Evolutionary conservation across 2,329 filamentous ascomycete species (phyloP).

Genomic region (Plenodomus lindquistii): DNA sequence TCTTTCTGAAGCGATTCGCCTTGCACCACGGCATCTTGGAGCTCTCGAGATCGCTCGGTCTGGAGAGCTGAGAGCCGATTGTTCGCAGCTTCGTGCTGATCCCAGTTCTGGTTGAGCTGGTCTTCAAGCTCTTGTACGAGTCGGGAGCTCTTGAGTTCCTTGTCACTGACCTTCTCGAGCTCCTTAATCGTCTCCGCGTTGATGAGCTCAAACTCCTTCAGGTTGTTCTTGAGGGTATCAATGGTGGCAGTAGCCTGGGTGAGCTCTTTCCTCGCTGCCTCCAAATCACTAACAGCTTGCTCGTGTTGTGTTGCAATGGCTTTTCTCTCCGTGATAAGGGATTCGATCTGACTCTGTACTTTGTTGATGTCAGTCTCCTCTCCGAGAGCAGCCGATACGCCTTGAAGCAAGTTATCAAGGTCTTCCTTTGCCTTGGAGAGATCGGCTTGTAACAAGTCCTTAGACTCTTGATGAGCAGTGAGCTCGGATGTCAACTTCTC

Average conservation of each 20-base stretch:
- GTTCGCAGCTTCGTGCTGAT: conserved; percentile 82
- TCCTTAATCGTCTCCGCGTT: conserved; percentile 62
- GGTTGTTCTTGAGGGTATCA: conserved; percentile 47
- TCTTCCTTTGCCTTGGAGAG: conserved; percentile 63
- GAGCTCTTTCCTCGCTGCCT: conserved; percentile 48
- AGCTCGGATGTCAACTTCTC: conserved; percentile 46
- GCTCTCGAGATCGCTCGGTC: conserved; percentile 49
- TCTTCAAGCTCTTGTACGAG: conserved; percentile 96
- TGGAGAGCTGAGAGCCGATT: conserved; percentile 78
- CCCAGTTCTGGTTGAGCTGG: conserved; percentile 91
- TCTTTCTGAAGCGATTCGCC: conserved; percentile 58
- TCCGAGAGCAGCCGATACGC: conserved; percentile 65
- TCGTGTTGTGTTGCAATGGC: conserved; percentile 49
- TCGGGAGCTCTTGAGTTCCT: conserved; percentile 88
- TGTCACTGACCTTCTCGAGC: conserved; percentile 59
- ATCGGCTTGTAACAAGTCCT: conserved; percentile 57
- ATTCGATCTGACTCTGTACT: conserved; percentile 49
- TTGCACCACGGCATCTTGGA: conserved; percentile 46
- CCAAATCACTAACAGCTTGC: conserved; percentile 49
- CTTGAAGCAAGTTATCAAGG: conserved; percentile 63
- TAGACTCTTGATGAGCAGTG: conserved; percentile 34
- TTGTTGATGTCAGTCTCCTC: conserved; percentile 57
- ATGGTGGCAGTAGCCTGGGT: conserved; percentile 45
- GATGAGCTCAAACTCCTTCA: conserved; percentile 51
- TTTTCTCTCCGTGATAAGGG: conserved; percentile 51